Percentiles rank a stretch among this genome's conserved stretches.
phyloP scores from a whole-genome alignment of 2,329 filamentous ascomycete genomes.

The Cyphellophora europaea region DNA sequence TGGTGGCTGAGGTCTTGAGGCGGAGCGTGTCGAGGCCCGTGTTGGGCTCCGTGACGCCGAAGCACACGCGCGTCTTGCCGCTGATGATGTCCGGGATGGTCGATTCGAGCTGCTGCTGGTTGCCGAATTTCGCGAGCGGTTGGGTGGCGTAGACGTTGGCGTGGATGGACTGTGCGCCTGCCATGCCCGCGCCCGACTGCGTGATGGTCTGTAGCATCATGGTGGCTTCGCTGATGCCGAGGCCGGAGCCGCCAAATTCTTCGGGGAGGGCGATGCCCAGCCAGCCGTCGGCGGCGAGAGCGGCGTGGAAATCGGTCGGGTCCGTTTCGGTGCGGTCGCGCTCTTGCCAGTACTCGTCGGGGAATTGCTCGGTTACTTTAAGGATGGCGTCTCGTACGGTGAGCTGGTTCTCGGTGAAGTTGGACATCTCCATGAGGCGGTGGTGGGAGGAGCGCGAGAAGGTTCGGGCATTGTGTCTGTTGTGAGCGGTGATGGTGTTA shows the following conservation, averaged over 20 bases:
- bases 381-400: slow-evolving; percentile 61
- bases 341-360: slow-evolving; percentile 68
- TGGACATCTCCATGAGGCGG: slow-evolving; percentile 59
- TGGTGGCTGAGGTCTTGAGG: slow-evolving; percentile 54
- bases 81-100: slow-evolving; percentile 63
- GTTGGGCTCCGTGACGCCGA: slow-evolving; percentile 78
- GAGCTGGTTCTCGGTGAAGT: slow-evolving; percentile 64
- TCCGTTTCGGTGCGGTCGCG: slow-evolving; percentile 62
- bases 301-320: slow-evolving; percentile 66
- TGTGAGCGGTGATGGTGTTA: neutral
- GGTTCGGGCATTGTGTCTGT: neutral
- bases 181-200: slow-evolving; percentile 69
- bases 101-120: slow-evolving; percentile 49
- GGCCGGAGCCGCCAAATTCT: slow-evolving; percentile 60
- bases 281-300: slow-evolving; percentile 67
- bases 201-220: slow-evolving; percentile 82
- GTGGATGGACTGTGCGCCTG: slow-evolving; percentile 47
- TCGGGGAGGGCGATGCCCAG: slow-evolving; percentile 73
- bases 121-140: slow-evolving; percentile 63
- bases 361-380: slow-evolving; percentile 60
- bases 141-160: slow-evolving; percentile 39
- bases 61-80: slow-evolving; percentile 64
- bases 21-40: slow-evolving; percentile 70
- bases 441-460: neutral
- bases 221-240: slow-evolving; percentile 69